These are phyloP conservation scores for Alternaria arborescens DNA, from an alignment of 2,329 filamentous ascomycete genomes.

Conservation along the genomic window DNA sequence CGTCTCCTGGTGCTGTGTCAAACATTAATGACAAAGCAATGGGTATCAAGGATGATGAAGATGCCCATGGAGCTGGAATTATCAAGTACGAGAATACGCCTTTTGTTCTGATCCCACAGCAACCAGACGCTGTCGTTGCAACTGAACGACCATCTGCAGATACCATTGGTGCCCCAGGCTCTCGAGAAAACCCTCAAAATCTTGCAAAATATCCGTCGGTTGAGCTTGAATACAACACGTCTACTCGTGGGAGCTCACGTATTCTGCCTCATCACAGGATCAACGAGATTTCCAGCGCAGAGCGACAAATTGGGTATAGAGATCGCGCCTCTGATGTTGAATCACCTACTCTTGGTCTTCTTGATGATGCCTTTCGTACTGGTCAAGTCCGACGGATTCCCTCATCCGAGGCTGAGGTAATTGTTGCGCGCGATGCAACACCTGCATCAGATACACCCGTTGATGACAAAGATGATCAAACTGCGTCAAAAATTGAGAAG, in stretches of 20 bases:
- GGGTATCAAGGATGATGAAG: neutral
- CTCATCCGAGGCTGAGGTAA: constrained; percentile 2
- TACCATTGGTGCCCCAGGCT: neutral
- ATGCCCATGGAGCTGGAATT: neutral
- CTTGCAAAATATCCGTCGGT: neutral
- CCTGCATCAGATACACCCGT: constrained; percentile 30
- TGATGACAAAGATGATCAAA: constrained; percentile 17
- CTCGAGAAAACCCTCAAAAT: neutral
- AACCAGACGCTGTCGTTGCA: neutral
- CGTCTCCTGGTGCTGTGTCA: constrained; percentile 13
- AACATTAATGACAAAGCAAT: constrained; percentile 2
- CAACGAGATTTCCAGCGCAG: neutral
- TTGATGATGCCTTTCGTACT: neutral
- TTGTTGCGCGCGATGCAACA: constrained; percentile 36
- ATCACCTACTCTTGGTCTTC: neutral
- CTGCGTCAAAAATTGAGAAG: neutral
- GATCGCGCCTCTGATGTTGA: neutral
- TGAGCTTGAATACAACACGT: neutral
- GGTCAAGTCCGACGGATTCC: constrained; percentile 9
- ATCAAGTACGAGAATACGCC: neutral
- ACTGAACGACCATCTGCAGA: neutral
- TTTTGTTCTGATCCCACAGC: neutral
- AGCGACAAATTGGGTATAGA: neutral
- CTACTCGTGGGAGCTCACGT: neutral
- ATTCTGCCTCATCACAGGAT: neutral